Evolutionary conservation across 192 early-diverging fungal genomes (phyloP), one percentile per base, ranked within the genome.

Genomic region (Backusella australiensis): DNA sequence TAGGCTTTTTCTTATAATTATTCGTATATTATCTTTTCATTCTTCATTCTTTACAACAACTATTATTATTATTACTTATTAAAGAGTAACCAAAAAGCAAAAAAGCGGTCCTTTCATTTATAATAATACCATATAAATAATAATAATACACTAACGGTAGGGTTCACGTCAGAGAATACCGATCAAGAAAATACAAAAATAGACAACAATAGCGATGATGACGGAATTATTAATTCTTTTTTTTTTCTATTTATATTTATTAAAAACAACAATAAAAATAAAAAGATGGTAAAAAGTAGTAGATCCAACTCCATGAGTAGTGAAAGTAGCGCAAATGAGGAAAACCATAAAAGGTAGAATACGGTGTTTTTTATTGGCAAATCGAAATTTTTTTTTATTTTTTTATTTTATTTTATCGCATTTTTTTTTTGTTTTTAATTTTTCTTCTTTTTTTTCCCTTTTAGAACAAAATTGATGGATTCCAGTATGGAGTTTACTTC

Each of bases 281-380:
- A 14, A 15, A 67, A 15, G 23, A 71, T 71, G 69, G 39, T 14
- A 44, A 35, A 17, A 67, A 75, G 38, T 34, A 75, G 39, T 44
- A 75, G 39, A 63, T 63, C 56, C 15, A 75, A 63, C 29, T 65
- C 56, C 8, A 41, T 75, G 6, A 67, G 73, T 34, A 34, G 52
- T 59, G 32, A 46, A 38, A 73, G 52, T 67, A 67, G 63, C 35
- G 38, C 36, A 42, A 75, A 41, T 46, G 63, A 36, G 32, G 71
- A 17, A 34, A 46, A 2, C 34, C 39, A 67, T 59, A 65, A 67
- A 75, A 63, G 59, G 41, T 65, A 71, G 19, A 44, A 71, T 42
- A 26, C 39, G 42, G 53, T 56, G 52, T 56, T 56, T 56, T 56
- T 56, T 56, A 56, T 71, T 14, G 69, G 34, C 26, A 15, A 23